These are phyloP conservation scores for Vitis riparia DNA, from an alignment of 164 flowering plant genomes.

Conservation along the genomic window DNA sequence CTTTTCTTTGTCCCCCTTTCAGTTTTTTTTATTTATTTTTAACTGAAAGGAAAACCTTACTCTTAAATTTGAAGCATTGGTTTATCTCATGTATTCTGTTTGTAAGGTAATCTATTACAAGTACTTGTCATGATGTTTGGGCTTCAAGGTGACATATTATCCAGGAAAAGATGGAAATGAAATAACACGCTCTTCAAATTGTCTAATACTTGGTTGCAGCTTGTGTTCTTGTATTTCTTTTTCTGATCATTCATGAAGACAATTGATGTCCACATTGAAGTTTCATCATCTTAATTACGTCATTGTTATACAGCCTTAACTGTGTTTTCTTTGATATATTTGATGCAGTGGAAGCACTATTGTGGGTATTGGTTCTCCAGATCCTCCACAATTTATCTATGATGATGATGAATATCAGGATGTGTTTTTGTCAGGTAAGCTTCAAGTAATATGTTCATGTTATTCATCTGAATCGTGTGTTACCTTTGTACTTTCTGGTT, in stretches of 20 bases:
- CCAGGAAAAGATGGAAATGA: no score
- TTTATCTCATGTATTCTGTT: no score
- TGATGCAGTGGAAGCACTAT: slow-evolving; percentile 94
- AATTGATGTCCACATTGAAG: not conserved
- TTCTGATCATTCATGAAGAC: not conserved
- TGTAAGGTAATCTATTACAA: no score
- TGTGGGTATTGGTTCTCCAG: slow-evolving; percentile 92
- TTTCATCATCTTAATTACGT: not conserved
- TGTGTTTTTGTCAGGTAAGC: slow-evolving; percentile 79
- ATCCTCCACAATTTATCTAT: slow-evolving; percentile 87
- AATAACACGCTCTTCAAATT: no score
- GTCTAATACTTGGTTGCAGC: not conserved
- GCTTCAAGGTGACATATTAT: no score
- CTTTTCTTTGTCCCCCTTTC: no score
- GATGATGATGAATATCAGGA: slow-evolving; percentile 83
- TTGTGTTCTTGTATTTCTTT: not conserved
- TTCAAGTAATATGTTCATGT: slow-evolving; percentile 1
- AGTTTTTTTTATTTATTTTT: no score
- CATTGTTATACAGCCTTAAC: not conserved
- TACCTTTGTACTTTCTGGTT: no score
- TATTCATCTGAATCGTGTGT: not conserved
- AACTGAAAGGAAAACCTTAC: no score
- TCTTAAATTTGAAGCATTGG: no score
- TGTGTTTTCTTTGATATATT: not conserved
- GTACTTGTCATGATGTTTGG: no score